Evolutionary conservation across 768 basidiomycete genomes (phyloP).

Genomic region (Tylopilus sp.): DNA sequence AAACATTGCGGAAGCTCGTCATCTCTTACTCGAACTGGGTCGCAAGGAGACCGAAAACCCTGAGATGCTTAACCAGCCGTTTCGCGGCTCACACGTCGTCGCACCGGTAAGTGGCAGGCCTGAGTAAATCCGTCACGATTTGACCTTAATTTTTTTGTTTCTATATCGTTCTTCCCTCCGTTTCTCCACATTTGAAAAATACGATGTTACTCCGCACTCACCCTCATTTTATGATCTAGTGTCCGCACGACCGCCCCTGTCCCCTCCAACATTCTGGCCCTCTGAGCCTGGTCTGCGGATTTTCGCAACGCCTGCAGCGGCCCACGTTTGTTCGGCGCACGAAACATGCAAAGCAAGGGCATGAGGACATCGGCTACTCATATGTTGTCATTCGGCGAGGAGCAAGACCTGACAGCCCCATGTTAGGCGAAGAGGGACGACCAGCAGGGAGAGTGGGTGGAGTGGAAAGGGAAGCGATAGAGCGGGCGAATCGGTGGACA

Average conservation of each 20-base stretch:
- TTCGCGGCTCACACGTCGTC: slow-evolving; percentile 73
- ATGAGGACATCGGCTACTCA: slow-evolving; percentile 85
- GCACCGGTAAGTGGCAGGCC: slow-evolving; percentile 65
- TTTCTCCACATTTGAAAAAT: slow-evolving; percentile 20
- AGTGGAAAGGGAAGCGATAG: slow-evolving; percentile 29
- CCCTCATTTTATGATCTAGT: slow-evolving; percentile 42
- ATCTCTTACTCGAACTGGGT: slow-evolving; percentile 65
- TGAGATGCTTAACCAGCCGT: slow-evolving; percentile 31
- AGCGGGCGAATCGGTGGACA: slow-evolving; percentile 20
- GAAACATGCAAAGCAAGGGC: slow-evolving; percentile 80
- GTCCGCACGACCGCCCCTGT: slow-evolving; percentile 86
- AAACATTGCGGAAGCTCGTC: slow-evolving; percentile 71
- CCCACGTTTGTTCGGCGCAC: slow-evolving; percentile 83
- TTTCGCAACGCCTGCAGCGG: slow-evolving; percentile 83
- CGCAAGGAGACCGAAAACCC: slow-evolving; percentile 52
- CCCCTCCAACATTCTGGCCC: slow-evolving; percentile 65
- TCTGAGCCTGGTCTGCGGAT: slow-evolving; percentile 64
- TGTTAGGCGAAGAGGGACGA: slow-evolving; percentile 4
- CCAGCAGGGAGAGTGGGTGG: slow-evolving; percentile 28
- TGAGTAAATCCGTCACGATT: background rate
- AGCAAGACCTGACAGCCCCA: slow-evolving; percentile 46
- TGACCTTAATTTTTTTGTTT: background rate
- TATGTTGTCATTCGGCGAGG: slow-evolving; percentile 89
- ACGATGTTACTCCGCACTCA: slow-evolving; percentile 2
- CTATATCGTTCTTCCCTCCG: slow-evolving; percentile 1